Percentiles rank a stretch among this genome's conserved stretches.
Evolutionary conservation across 805 yeast genomes (phyloP).

Genomic region (Cyberlindnera sargentensis): DNA sequence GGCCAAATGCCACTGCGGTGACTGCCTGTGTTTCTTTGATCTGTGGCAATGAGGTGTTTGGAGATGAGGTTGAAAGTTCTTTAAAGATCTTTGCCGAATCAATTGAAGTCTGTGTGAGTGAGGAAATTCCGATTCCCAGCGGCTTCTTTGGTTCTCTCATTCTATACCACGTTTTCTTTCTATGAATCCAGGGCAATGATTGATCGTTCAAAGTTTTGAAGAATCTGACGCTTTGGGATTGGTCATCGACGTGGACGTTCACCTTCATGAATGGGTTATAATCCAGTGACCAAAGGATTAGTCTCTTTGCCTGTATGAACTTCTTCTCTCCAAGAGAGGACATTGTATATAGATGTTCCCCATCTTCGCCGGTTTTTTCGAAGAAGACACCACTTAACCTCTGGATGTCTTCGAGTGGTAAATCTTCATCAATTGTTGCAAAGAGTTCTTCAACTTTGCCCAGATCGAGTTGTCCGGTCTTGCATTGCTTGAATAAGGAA

Average conservation of each 20-base stretch:
- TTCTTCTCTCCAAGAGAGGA: conserved; percentile 14
- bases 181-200: conserved; percentile 22
- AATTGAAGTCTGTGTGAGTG: background rate
- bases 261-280: conserved; percentile 17
- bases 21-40: conserved; percentile 7
- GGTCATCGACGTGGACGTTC: conserved; percentile 6
- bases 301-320: conserved; percentile 18
- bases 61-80: conserved; percentile 5
- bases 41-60: background rate
- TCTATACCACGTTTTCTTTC: conserved; percentile 17
- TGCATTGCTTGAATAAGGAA: conserved; percentile 11
- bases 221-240: conserved; percentile 3
- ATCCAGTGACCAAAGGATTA: conserved; percentile 21
- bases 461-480: conserved; percentile 12
- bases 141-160: conserved; percentile 13
- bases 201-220: conserved; percentile 10
- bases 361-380: conserved; percentile 7
- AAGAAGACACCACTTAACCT: conserved; percentile 18
- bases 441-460: conserved; percentile 8
- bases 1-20: conserved; percentile 21
- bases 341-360: conserved; percentile 8
- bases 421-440: conserved; percentile 1
- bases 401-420: conserved; percentile 21
- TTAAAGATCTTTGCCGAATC: conserved; percentile 8
- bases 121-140: too few species aligned